A percentile compares a stretch with the other conserved stretches of the same genome.
These are phyloP conservation scores for Populus davidiana DNA, from an alignment of 345 rosid species.

Conservation along the genomic window DNA sequence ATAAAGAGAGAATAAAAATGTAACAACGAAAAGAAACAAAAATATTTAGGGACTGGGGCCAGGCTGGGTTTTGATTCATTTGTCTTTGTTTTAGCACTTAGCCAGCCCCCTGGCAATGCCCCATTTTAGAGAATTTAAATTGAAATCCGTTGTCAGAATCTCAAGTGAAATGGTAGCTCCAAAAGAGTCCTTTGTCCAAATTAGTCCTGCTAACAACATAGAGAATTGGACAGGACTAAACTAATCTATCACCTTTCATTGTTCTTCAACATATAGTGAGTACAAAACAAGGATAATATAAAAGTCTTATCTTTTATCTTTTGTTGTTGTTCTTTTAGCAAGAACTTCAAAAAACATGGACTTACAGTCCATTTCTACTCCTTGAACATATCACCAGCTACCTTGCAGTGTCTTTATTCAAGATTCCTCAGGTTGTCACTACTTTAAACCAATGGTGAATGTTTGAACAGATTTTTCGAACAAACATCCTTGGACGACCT, in stretches of 20 bases:
- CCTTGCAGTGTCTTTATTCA: neutral
- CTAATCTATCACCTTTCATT: neutral
- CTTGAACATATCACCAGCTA: neutral
- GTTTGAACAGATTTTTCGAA: conserved; percentile 22
- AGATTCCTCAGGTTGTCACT: neutral
- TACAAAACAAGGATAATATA: too few species aligned
- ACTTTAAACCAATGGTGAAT: neutral
- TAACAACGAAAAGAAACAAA: too few species aligned
- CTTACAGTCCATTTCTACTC: neutral
- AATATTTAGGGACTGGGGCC: too few species aligned
- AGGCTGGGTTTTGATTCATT: too few species aligned
- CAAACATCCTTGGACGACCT: conserved; percentile 14
- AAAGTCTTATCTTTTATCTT: too few species aligned
- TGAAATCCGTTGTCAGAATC: neutral
- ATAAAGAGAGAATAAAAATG: too few species aligned
- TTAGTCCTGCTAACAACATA: neutral
- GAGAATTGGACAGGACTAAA: neutral
- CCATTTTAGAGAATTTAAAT: neutral
- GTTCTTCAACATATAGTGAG: neutral
- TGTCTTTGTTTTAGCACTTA: too few species aligned
- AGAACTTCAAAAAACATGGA: neutral
- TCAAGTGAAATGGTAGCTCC: neutral
- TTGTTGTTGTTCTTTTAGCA: neutral
- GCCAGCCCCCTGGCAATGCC: neutral
- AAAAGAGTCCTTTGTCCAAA: neutral